Base-by-base conservation (phyloP, 495 filamentous ascomycete species). In the Poronia punctata region DNA sequence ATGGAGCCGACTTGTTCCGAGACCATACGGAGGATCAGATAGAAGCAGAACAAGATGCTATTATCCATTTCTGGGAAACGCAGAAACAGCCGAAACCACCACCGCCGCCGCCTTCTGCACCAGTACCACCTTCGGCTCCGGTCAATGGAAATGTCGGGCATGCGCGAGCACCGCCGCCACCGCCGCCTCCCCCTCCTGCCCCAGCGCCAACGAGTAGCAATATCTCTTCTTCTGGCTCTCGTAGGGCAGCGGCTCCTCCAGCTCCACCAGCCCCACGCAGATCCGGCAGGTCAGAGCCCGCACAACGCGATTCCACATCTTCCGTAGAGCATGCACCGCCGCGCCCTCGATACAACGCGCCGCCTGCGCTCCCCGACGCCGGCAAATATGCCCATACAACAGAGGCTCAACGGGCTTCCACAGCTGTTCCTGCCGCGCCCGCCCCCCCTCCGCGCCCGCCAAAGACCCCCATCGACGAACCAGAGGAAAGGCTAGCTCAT, bases 1-100 rank as follows among this genome's bases (percentile, higher is more conserved):
- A 95, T 54, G 81, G 82, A 16, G 69, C 75, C 51, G 87, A 95
- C 53, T 65, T 98, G 16, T 68, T 79, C 50, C 88, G 95, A 80
- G 92, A 90, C 3, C 85, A 96, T 30, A 93, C 85, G 1, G 84
- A 92, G 52, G 90, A 95, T 54, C 82, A 92, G 50, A 92, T 97
- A 41, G 80, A 78, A 38, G 84, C 93, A 41, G 89, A 96, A 53
- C 83, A 88, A 27, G 90, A 95, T 38, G 97, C 96, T 50, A 98
- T 97, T 60, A 86, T 90, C 60, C 72, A 80, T 12, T 98, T 92
- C 53, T 82, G 96, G 49, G 75, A 92, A 59, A 79, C 87, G 51
- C 84, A 90, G 59, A 73, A 73, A 20, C 70, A 33, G 26, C 43
- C 24, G 19, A 27, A 51, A 34, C 24, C 28, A 25, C 25, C 40